phyloP scores from a whole-genome alignment of 2,329 filamentous ascomycete species.

The Penicillium sp. region DNA sequence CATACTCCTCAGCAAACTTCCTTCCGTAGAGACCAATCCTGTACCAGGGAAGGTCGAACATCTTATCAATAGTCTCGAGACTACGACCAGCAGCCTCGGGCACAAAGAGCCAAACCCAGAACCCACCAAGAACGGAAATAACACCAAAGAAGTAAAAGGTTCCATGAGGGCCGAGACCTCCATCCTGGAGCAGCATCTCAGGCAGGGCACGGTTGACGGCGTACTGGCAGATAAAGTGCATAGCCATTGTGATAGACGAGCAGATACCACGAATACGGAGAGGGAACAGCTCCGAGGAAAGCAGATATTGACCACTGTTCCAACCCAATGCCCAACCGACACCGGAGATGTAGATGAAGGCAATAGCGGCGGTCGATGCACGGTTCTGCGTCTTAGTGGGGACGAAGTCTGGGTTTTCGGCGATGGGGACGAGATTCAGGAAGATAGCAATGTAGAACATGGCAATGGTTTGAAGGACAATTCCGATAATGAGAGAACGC shows the following conservation, averaged over 20 bases:
- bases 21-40: constrained; percentile 56
- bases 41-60: constrained; percentile 71
- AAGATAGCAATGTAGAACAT: constrained; percentile 62
- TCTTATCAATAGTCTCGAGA: constrained; percentile 59
- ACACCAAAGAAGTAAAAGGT: constrained; percentile 72
- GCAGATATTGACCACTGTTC: constrained; percentile 72
- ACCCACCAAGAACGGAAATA: constrained; percentile 63
- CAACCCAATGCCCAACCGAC: constrained; percentile 67
- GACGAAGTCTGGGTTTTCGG: constrained; percentile 47
- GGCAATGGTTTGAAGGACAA: constrained; percentile 56
- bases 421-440: constrained; percentile 59
- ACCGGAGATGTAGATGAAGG: constrained; percentile 67
- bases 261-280: constrained; percentile 67
- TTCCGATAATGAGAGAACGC: constrained; percentile 58
- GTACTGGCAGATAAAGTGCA: constrained; percentile 74
- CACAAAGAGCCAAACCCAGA: constrained; percentile 69
- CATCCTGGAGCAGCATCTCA: constrained; percentile 61
- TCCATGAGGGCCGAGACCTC: constrained; percentile 52
- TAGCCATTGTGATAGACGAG: constrained; percentile 68
- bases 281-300: constrained; percentile 72
- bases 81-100: constrained; percentile 64
- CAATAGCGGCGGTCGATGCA: constrained; percentile 62
- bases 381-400: constrained; percentile 50
- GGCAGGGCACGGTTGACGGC: constrained; percentile 70
- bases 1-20: constrained; percentile 12